Percentiles rank a stretch among this genome's conserved stretches.
Evolutionary conservation across 75 land plant genomes (phyloP).

Genomic region (Pinus tabuliformis): DNA sequence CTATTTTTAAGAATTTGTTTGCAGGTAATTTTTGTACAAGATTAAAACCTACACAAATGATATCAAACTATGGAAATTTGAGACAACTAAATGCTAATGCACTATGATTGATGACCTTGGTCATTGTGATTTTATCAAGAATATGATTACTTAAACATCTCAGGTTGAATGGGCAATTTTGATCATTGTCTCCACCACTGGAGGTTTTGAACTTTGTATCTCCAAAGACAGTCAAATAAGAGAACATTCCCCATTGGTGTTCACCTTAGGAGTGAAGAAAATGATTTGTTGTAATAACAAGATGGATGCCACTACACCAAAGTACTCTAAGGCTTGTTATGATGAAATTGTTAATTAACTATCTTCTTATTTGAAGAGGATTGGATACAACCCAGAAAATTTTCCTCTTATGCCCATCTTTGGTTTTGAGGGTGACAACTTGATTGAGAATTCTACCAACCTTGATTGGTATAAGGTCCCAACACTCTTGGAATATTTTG

Average conservation of each 20-base stretch:
- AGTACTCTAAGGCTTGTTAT: slow-evolving; percentile 51
- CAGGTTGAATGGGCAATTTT: slow-evolving; percentile 44
- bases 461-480: slow-evolving; percentile 71
- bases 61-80: slow-evolving; percentile 26
- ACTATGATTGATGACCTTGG: slow-evolving; percentile 36
- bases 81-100: slow-evolving; percentile 37
- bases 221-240: slow-evolving; percentile 37
- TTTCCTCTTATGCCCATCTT: slow-evolving; percentile 55
- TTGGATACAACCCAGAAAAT: slow-evolving; percentile 24
- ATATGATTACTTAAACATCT: slow-evolving; percentile 40
- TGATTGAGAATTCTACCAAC: slow-evolving; percentile 46
- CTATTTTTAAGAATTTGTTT: too few species aligned
- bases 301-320: slow-evolving; percentile 62
- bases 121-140: slow-evolving; percentile 11
- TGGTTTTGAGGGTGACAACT: slow-evolving; percentile 53
- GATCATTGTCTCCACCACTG: slow-evolving; percentile 40
- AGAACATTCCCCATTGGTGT: slow-evolving; percentile 34
- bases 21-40: too few species aligned
- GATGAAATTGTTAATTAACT: slow-evolving; percentile 36
- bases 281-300: slow-evolving; percentile 36
- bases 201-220: slow-evolving; percentile 43
- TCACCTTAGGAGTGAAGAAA: slow-evolving; percentile 35
- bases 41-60: slow-evolving; percentile 10
- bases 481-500: slow-evolving; percentile 38
- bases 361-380: too few species aligned